Base-by-base conservation (phyloP, 176 grass and related monocot genomes). In the Ananas comosus region DNA sequence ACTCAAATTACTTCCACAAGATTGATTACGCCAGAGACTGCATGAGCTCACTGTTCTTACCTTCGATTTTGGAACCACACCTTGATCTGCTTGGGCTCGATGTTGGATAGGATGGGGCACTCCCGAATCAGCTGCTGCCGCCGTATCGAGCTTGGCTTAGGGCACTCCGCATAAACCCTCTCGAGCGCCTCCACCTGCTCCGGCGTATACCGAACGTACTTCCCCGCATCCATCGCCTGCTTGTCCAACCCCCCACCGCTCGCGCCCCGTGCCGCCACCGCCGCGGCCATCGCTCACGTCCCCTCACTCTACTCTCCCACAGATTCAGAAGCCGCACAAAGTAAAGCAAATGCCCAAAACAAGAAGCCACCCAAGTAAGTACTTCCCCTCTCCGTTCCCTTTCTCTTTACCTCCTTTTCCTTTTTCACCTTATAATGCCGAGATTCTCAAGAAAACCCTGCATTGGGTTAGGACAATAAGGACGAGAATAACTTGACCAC, bases 41-140 rank as follows among this genome's bases (percentile, higher is more conserved):
- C 28, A 49, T 9, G 13, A 1, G 64, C 9, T 48, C 24, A 13
- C 12, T 67, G 50, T 47, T 72, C 69, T 79, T 78, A 99, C 95
- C 95, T 99, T 77, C 95, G 73, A 54, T 99, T 99, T 69, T 99
- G 95, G 51, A 99, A 99, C 95, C 95, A 99, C 75, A 99, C 95
- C 58, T 99, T 99, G 80, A 99, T 99, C 78, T 99, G 95, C 64
- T 86, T 99, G 23, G 95, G 73, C 85, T 99, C 95, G 49, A 99
- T 99, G 80, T 99, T 93, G 11, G 87, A 23, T 22, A 99, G 80
- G 47, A 99, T 88, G 1, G 80, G 87, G 53, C 95, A 99, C 69
- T 99, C 95, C 9, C 95, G 89, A 21, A 99, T 75, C 51, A 99
- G 84, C 81, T 99, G 95, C 80, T 99, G 95, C 29, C 95, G 80